Base-by-base conservation (phyloP, 176 grass and related monocot genomes). In the Puccinellia tenuiflora region DNA sequence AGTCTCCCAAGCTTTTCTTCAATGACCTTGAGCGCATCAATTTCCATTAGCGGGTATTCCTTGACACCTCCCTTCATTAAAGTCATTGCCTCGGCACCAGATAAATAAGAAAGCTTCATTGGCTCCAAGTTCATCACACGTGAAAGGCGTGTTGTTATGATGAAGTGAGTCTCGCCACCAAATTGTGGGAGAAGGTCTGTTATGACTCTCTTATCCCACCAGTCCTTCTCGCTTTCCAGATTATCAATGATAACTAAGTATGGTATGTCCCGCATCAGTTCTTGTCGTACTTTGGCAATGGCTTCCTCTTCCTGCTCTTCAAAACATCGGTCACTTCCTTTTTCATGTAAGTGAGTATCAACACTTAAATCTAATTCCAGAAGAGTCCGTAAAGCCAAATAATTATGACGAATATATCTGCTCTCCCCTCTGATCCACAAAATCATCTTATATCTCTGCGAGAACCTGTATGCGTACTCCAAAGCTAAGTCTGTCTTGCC, bases 231-330 rank as follows among this genome's bases (percentile, higher is more conserved):
- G 42, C 75, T 98, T 72, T 98, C 96, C 86, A 98, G 83, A 85
- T 92, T 94, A 79, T 98, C 96, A 86, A 98, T 93, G 73, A 98
- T 90, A 53, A 98, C 89, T 88, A 98, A 87, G 85, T 80, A 98
- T 5, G 96, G 96, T 77, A 98, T 92, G 81, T 95, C 89, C 18
- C 82, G 81, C 79, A 89, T 85, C 79, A 98, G 84, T 87, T 98
- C 96, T 82, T 98, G 94, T 68, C 83, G 85, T 61, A 95, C 85
- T 78, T 82, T 93, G 66, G 74, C 80, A 79, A 98, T 93, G 33
- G 92, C 92, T 86, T 93, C 91, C 53, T 98, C 96, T 86, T 98
- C 96, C 61, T 95, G 96, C 74, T 98, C 96, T 66, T 98, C 96
- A 66, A 98, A 98, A 77, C 93, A 98, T 73, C 78, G 94, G 50